phyloP scores from a whole-genome alignment of 345 rosid species.

The Anacardium occidentale region DNA sequence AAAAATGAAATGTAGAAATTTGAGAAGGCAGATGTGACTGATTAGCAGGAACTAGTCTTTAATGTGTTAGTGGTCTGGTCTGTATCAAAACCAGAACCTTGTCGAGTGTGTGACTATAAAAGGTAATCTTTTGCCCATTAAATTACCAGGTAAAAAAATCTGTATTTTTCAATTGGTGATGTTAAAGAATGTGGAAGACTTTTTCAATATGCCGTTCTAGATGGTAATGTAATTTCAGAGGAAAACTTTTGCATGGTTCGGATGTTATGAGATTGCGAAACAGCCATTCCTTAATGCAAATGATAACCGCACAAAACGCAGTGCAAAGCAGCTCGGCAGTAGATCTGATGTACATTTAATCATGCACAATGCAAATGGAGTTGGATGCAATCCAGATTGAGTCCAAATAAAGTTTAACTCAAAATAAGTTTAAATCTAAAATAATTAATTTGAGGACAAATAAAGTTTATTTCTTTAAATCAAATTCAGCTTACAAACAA shows the following conservation, averaged over 20 bases:
- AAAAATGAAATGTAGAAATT: slow-evolving; percentile 23
- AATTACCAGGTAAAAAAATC: neutral
- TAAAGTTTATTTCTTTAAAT: too few relatives aligned
- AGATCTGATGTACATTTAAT: too few relatives aligned
- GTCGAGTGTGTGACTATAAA: slow-evolving; percentile 25
- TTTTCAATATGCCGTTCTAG: neutral
- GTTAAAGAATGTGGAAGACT: neutral
- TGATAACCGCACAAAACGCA: too few relatives aligned
- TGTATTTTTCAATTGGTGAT: neutral
- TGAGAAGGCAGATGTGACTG: slow-evolving; percentile 25
- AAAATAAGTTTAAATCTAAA: too few relatives aligned
- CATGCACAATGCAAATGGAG: too few relatives aligned
- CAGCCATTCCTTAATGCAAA: neutral
- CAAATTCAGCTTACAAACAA: too few relatives aligned
- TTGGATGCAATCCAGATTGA: too few relatives aligned
- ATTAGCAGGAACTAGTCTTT: slow-evolving; percentile 24
- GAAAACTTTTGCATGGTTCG: too few relatives aligned
- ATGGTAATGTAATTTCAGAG: neutral
- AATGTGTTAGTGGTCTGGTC: slow-evolving; percentile 25
- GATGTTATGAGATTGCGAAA: neutral
- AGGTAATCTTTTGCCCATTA: slow-evolving; percentile 9
- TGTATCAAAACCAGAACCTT: slow-evolving; percentile 13
- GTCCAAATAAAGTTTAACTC: too few relatives aligned
- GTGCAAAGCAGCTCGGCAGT: too few relatives aligned
- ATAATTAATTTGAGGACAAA: too few relatives aligned